Base-by-base conservation (phyloP, 108 stramenopile species). In the Cyclotella cryptica region DNA sequence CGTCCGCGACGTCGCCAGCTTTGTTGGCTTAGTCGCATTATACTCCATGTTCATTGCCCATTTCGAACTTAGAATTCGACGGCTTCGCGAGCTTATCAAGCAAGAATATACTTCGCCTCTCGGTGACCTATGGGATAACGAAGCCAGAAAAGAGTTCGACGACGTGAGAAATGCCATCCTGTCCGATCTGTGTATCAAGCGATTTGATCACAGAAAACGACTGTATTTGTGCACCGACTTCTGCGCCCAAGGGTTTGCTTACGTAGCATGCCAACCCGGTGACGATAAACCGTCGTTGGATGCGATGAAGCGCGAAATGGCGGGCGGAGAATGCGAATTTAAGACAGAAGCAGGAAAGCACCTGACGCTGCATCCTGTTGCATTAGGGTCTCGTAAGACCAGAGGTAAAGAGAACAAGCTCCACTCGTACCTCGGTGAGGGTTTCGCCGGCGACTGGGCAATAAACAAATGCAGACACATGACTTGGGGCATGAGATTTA, bases 1-100 rank as follows among this genome's bases (percentile, higher is more conserved):
- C 10, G 72, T 72, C 17, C 72, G 60, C 2, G 72, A 72, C 30
- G 60, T 72, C 6, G 58, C 59, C 0, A 72, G 59, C 12, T 72
- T 72, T 35, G 46, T 72, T 61, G 59, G 72, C 0, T 59, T 71
- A 11, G 10, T n/a, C 0, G n/a, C 14, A 15, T 71, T 21, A n/a
- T 71, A 71, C 57, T 6, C 40, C 41, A 10, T 7, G 30, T 71
- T 27, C 5, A 71, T 71, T 10, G 57, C 70, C n/a, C 39, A 59
- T 24, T 71, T 71, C 43, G 70, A 71, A 35, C 6, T 59, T 0
- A 22, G 55, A 2, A 44, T 59, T 24, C 0, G 17, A 19, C 57
- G 27, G 1, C 19, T 71, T 9, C 57, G 57, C 17, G 57, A 52
- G 9, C 10, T 71, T 39, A 71, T 59, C 14, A 41, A 44, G 27